Percentiles rank a stretch among this genome's conserved stretches.
These are phyloP conservation scores for Thuidium tamariscinum DNA, from an alignment of 225 moss, liverwort and hornwort species.

Conservation along the genomic window DNA sequence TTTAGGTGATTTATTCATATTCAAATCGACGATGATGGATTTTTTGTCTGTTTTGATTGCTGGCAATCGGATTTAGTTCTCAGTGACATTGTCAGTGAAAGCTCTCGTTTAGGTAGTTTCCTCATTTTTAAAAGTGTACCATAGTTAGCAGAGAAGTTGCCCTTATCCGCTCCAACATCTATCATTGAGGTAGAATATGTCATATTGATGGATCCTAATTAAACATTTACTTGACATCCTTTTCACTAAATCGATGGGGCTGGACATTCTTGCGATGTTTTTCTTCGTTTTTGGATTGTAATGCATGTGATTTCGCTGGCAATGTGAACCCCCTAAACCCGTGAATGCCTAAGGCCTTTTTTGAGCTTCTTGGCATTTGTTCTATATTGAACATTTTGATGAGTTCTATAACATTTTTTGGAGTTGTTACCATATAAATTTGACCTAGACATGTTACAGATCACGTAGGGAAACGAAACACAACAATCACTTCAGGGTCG, in stretches of 20 bases:
- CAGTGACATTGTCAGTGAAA: background rate
- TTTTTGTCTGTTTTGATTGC: background rate
- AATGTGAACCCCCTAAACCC: background rate
- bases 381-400: no score
- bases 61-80: background rate
- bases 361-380: no score
- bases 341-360: no score
- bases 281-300: background rate
- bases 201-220: background rate
- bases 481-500: no score
- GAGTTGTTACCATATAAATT: no score
- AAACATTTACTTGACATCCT: background rate
- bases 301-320: background rate
- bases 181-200: background rate
- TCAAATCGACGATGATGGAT: background rate
- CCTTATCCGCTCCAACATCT: background rate
- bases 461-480: no score
- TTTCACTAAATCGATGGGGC: background rate
- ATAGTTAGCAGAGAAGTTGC: conserved; percentile 12
- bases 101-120: background rate
- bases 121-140: background rate
- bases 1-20: background rate
- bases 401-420: no score
- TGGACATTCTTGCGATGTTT: background rate
- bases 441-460: no score